These are phyloP conservation scores for Microcyclosporella mali DNA, from an alignment of 2,329 filamentous ascomycete genomes.

Conservation along the genomic window DNA sequence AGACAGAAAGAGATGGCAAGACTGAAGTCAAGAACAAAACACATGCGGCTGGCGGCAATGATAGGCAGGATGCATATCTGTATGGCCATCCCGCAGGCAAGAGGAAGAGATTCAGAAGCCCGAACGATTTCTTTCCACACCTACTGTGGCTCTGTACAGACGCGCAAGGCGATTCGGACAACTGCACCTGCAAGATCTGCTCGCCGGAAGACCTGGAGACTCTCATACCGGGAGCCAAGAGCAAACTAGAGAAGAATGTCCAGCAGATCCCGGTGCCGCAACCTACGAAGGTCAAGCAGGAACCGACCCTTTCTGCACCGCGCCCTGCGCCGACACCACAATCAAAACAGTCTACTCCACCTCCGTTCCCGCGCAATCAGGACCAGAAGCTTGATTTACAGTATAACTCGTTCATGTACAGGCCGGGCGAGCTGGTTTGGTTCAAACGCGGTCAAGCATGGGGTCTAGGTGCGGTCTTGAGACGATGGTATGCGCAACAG, in stretches of 20 bases:
- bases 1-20: slow-evolving; percentile 40
- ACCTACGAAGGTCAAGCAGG: slow-evolving; percentile 9
- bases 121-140: slow-evolving; percentile 56
- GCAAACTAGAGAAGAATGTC: slow-evolving; percentile 8
- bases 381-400: slow-evolving; percentile 48
- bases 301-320: slow-evolving; percentile 7
- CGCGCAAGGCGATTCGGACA: slow-evolving; percentile 46
- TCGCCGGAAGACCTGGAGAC: slow-evolving; percentile 47
- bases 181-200: slow-evolving; percentile 54
- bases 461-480: slow-evolving; percentile 48
- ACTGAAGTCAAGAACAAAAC: slow-evolving; percentile 44
- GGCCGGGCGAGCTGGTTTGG: slow-evolving; percentile 53
- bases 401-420: slow-evolving; percentile 45
- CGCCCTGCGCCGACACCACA: slow-evolving; percentile 9
- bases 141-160: slow-evolving; percentile 53
- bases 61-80: slow-evolving; percentile 54
- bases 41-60: slow-evolving; percentile 45
- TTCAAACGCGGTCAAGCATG: slow-evolving; percentile 48
- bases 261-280: slow-evolving; percentile 9
- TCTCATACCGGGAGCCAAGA: slow-evolving; percentile 28
- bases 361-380: slow-evolving; percentile 35
- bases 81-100: slow-evolving; percentile 54
- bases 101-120: slow-evolving; percentile 53
- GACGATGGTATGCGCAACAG: slow-evolving; percentile 33
- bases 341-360: slow-evolving; percentile 32